Evolutionary conservation across 2,329 filamentous ascomycete species (phyloP).

Genomic region (Aspergillus texensis): DNA sequence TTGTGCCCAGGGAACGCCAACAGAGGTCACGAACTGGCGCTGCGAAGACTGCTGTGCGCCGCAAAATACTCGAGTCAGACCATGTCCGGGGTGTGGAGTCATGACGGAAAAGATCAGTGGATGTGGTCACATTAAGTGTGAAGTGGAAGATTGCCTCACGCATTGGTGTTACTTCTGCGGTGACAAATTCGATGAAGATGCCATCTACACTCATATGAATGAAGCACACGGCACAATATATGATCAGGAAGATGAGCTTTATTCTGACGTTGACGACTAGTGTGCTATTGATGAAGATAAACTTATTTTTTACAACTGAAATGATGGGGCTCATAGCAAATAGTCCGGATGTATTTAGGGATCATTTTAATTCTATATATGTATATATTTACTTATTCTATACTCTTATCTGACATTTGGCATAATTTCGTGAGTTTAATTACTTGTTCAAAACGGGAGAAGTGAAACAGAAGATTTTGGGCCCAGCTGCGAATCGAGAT

Average conservation of each 20-base stretch:
- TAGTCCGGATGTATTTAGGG: background rate
- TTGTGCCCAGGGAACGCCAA: conserved; percentile 47
- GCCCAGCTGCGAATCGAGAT: too few relatives aligned
- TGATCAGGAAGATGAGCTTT: conserved; percentile 2
- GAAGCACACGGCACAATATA: conserved; percentile 12
- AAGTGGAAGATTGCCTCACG: conserved; percentile 19
- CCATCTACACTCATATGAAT: conserved; percentile 19
- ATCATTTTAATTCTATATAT: too few relatives aligned
- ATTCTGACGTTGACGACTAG: background rate
- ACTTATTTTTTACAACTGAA: background rate
- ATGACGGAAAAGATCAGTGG: conserved; percentile 42
- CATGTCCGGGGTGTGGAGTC: conserved; percentile 43
- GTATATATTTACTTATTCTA: too few relatives aligned
- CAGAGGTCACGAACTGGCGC: conserved; percentile 42
- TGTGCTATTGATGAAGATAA: background rate
- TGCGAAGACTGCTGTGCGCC: conserved; percentile 45
- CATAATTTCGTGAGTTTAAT: background rate
- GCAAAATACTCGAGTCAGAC: conserved; percentile 17
- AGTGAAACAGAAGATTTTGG: background rate
- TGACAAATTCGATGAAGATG: conserved; percentile 1
- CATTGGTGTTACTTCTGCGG: conserved; percentile 25
- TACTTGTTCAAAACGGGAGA: background rate
- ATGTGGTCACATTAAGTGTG: conserved; percentile 46
- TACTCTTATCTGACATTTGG: too few relatives aligned
- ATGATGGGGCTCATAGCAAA: background rate